These are phyloP conservation scores for Beta vulgaris DNA, from an alignment of 148 eudicot genomes.

Conservation along the genomic window DNA sequence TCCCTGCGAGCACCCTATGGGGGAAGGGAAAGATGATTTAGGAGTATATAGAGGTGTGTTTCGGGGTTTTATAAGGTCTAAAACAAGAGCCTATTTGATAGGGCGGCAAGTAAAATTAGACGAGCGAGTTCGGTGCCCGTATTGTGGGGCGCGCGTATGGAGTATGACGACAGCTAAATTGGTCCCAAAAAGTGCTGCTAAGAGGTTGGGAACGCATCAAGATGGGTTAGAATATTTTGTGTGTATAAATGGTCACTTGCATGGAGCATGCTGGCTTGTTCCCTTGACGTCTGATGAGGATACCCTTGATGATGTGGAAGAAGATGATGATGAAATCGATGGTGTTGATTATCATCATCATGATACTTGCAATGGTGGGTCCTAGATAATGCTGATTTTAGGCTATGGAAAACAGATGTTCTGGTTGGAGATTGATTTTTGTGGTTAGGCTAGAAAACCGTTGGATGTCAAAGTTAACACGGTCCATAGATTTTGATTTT, in stretches of 20 bases:
- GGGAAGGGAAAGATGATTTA: slow-evolving; percentile 43
- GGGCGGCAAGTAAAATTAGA: slow-evolving; percentile 53
- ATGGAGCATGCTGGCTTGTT: slow-evolving; percentile 70
- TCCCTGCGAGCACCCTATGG: slow-evolving; percentile 70
- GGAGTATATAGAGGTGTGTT: slow-evolving; percentile 78
- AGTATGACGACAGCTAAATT: slow-evolving; percentile 70
- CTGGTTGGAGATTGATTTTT: no score
- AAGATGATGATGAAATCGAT: slow-evolving; percentile 8
- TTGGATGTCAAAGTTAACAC: no score
- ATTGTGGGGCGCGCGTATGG: slow-evolving; percentile 82
- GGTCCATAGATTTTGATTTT: no score
- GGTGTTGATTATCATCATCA: not conserved
- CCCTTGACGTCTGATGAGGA: slow-evolving; percentile 61
- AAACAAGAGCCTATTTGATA: slow-evolving; percentile 54
- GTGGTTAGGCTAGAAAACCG: no score
- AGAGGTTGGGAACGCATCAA: slow-evolving; percentile 58
- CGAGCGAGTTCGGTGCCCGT: slow-evolving; percentile 63
- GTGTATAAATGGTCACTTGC: slow-evolving; percentile 78
- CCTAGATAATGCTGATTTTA: not conserved
- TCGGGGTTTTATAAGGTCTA: slow-evolving; percentile 53
- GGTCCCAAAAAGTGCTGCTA: slow-evolving; percentile 60
- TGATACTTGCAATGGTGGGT: not conserved
- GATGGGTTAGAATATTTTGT: slow-evolving; percentile 70
- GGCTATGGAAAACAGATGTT: not conserved
- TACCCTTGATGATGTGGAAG: slow-evolving; percentile 4